These are phyloP conservation scores for Linnemannia hyalina DNA, from an alignment of 192 early-diverging fungal genomes.

Conservation along the genomic window DNA sequence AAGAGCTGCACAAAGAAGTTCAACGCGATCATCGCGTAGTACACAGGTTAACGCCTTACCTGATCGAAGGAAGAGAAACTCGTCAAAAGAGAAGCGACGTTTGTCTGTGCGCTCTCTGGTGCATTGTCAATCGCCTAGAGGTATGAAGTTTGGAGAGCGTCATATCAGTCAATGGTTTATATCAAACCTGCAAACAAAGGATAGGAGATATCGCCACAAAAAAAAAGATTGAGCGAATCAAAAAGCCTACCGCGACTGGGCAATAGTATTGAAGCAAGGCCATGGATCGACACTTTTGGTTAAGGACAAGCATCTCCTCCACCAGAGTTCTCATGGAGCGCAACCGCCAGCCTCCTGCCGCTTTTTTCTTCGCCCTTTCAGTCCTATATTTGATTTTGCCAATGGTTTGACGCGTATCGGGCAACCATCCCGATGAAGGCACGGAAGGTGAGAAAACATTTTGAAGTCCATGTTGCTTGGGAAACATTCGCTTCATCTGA, in stretches of 20 bases:
- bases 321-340: slow-evolving; percentile 44
- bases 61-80: slow-evolving; percentile 15
- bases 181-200: neutral
- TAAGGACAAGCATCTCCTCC: slow-evolving; percentile 58
- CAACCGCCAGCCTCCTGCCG: slow-evolving; percentile 25
- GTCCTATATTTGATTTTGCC: neutral
- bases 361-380: neutral
- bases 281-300: slow-evolving; percentile 57
- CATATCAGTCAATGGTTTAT: neutral
- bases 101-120: neutral
- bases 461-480: slow-evolving; percentile 31
- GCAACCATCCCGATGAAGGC: neutral
- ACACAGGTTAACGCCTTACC: neutral
- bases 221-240: neutral
- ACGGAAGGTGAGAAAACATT: neutral
- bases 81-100: slow-evolving; percentile 7
- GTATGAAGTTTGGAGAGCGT: neutral
- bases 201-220: no score
- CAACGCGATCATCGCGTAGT: neutral
- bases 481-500: slow-evolving; percentile 31
- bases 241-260: slow-evolving; percentile 56
- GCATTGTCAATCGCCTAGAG: slow-evolving; percentile 21
- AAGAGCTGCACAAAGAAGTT: neutral
- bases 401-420: neutral
- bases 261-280: slow-evolving; percentile 61